Percentiles rank a stretch among this genome's conserved stretches.
These are phyloP conservation scores for Aurantiochytrium sp. DNA, from an alignment of 108 stramenopile genomes.

Conservation along the genomic window DNA sequence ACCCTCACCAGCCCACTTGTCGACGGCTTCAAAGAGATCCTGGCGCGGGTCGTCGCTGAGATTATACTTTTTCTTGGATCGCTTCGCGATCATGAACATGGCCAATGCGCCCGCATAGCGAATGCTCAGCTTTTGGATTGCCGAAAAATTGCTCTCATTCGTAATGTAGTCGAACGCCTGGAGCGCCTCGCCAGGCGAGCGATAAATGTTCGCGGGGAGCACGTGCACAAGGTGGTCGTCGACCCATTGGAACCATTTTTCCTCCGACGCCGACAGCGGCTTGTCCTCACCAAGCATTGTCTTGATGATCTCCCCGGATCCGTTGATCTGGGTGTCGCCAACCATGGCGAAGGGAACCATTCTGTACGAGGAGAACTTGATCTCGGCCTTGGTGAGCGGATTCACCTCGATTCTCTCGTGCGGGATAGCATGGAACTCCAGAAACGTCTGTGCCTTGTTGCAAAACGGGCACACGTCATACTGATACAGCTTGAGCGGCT, in stretches of 20 bases:
- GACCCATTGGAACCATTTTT: conserved; percentile 67
- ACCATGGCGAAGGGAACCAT: conserved; percentile 76
- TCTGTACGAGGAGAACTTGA: conserved; percentile 61
- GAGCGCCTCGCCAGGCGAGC: conserved; percentile 60
- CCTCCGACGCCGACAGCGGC: conserved; percentile 31
- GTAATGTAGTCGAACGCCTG: conserved; percentile 74
- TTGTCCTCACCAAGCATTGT: conserved; percentile 44
- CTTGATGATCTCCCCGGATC: conserved; percentile 55
- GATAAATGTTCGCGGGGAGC: conserved; percentile 80
- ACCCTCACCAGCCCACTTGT: conserved; percentile 51
- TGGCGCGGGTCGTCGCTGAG: conserved; percentile 60
- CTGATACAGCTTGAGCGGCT: conserved; percentile 56
- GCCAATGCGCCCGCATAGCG: conserved; percentile 63
- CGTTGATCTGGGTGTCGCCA: conserved; percentile 50
- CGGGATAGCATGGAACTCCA: conserved; percentile 52
- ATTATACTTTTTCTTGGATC: conserved; percentile 64
- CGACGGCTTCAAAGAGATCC: conserved; percentile 59
- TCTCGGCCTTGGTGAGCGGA: conserved; percentile 76
- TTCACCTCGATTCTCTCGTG: conserved; percentile 73
- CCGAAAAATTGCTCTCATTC: conserved; percentile 46
- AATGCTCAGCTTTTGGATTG: conserved; percentile 56
- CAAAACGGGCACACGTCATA: conserved; percentile 87
- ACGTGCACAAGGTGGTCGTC: conserved; percentile 66
- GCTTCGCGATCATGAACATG: conserved; percentile 80
- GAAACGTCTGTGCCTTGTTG: conserved; percentile 65